Evolutionary conservation across 2,329 filamentous ascomycete species (phyloP).

Genomic region (Verticillium albo-atrum): DNA sequence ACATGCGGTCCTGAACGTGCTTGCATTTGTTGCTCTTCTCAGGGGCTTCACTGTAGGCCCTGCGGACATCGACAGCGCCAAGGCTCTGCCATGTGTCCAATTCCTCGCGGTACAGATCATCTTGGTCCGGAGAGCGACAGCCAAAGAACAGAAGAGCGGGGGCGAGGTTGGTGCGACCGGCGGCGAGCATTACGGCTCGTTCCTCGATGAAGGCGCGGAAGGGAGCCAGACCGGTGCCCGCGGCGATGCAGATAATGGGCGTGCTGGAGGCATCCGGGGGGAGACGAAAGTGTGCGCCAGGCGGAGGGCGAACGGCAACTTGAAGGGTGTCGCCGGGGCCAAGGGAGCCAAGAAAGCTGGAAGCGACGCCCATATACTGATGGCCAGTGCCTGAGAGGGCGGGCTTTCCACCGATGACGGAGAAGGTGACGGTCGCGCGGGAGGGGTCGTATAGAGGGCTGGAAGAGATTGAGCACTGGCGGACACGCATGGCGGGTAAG

Average conservation of each 20-base stretch:
- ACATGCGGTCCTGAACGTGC: no score
- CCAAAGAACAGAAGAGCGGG: no score
- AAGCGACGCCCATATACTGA: slow-evolving; percentile 56
- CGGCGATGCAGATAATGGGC: slow-evolving; percentile 37
- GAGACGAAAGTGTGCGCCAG: slow-evolving; percentile 34
- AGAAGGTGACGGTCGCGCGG: slow-evolving; percentile 58
- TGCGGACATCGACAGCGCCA: no score
- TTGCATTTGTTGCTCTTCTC: no score
- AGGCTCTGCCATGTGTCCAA: no score
- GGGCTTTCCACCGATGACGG: slow-evolving; percentile 48
- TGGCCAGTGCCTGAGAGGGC: slow-evolving; percentile 44
- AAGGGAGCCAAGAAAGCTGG: slow-evolving; percentile 52
- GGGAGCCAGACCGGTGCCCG: slow-evolving; percentile 32
- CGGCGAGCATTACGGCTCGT: slow-evolving; percentile 33
- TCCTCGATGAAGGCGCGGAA: slow-evolving; percentile 15
- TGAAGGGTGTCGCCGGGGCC: slow-evolving; percentile 36
- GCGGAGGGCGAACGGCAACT: slow-evolving; percentile 43
- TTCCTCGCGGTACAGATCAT: no score
- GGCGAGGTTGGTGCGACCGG: no score
- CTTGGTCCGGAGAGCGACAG: no score
- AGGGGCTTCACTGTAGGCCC: no score
- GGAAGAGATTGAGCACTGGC: slow-evolving; percentile 58
- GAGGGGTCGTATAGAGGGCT: slow-evolving; percentile 54
- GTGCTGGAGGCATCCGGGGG: slow-evolving; percentile 27
- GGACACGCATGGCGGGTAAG: slow-evolving; percentile 55